A percentile compares a stretch with the other conserved stretches of the same genome.
Evolutionary conservation across 73 alveolate species (phyloP).

Genomic region (Diophrys appendiculata): DNA sequence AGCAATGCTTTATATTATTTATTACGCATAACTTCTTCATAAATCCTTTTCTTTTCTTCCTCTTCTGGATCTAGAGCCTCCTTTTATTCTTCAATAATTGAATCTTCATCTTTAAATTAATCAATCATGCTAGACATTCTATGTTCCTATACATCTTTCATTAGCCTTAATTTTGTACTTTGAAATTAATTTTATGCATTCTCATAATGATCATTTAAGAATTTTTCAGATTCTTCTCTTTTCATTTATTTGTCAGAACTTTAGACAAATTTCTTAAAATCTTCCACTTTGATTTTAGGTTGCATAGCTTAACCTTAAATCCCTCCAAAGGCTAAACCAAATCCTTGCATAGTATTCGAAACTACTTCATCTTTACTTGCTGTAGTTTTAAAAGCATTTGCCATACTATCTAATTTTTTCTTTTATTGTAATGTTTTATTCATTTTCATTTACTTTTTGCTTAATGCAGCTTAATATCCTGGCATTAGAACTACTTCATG

Average conservation of each 20-base stretch:
- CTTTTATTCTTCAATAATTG: not conserved
- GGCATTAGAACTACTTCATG: constrained; percentile 6
- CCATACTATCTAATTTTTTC: not conserved
- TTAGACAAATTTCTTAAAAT: no score
- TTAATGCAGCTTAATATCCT: constrained; percentile 26
- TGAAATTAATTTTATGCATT: no score
- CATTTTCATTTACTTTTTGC: constrained; percentile 1
- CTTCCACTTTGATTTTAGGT: no score
- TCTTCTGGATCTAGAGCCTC: not conserved
- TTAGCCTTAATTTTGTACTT: not conserved
- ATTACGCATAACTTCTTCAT: not conserved
- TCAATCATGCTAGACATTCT: not conserved
- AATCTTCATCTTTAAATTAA: not conserved
- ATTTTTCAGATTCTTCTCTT: no score
- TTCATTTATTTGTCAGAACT: not conserved
- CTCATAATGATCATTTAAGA: no score
- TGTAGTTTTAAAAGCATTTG: not conserved
- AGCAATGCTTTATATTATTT: not conserved
- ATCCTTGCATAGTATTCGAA: no score
- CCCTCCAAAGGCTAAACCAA: not conserved
- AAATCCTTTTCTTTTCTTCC: not conserved
- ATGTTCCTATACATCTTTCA: not conserved
- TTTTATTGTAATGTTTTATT: not conserved
- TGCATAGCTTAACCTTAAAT: not conserved
- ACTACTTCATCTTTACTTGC: not conserved